Evolutionary conservation across 2,329 filamentous ascomycete species (phyloP), one percentile per base, ranked within the genome.

Genomic region (Verticillium dahliae): DNA sequence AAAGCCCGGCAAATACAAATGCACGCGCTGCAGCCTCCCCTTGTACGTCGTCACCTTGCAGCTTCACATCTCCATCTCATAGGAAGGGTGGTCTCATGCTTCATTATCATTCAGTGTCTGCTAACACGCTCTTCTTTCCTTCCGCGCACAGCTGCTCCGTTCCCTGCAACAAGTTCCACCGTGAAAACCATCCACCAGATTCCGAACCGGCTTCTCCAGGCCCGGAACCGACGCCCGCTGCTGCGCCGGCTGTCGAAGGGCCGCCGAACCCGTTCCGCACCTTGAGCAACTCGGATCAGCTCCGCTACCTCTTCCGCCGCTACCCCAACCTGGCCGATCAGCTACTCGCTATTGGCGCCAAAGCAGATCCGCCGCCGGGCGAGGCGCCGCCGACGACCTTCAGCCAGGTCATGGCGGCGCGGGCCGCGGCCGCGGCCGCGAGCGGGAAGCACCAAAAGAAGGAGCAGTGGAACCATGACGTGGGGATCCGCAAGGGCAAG

Each of bases 1-100:
- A 38, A 77, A 77, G 4, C 74, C 79, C 22, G 78, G 77, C 35
- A 88, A 85, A 70, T 89, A 89, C 72, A 88, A 86, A 67, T 89
- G 86, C 65, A 77, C 83, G n/a, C 78, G 78, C 34, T 89, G 86
- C 69, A 73, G 78, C 57, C 67, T 83, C 27, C 80, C 81, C 63
- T 88, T 86, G 86, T 88, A 75, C 69, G 84, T 73, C n/a, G 13
- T 34, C 27, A 31, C 27, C 27, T 31, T 31, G 27, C 5, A 31
- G 5, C 27, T 31, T 31, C 27, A 31, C 27, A 31, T 31, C 27
- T 31, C 27, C 3, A 31, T 31, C 27, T 31, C 27, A 31, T 31
- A 31, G 5, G 27, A 4, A 31, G 27, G 4, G 27, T 31, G 27
- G 45, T 27, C 11, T 22, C 45, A 27, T 27, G 45, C 27, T 7